Percentiles rank a stretch among this genome's conserved stretches.
Evolutionary conservation across 177 flowering plant species (phyloP).

Genomic region (Tripterygium wilfordii): DNA sequence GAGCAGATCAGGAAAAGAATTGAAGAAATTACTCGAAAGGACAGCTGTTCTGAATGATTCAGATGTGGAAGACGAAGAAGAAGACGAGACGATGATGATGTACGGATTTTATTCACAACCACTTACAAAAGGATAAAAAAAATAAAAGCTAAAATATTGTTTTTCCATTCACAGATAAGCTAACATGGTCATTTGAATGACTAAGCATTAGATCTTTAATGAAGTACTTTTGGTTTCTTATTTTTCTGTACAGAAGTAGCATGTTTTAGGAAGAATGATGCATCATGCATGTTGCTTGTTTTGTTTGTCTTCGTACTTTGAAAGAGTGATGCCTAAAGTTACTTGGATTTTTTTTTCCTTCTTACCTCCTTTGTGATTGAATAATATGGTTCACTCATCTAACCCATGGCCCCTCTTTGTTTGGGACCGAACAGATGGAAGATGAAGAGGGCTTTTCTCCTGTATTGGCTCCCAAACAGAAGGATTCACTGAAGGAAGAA

Average conservation of each 20-base stretch:
- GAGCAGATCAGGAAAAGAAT: constrained; percentile 93
- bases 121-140: too few relatives aligned
- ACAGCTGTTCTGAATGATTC: constrained; percentile 75
- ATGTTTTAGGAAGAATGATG: too few relatives aligned
- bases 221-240: too few relatives aligned
- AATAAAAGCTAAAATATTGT: too few relatives aligned
- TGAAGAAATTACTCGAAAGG: constrained; percentile 82
- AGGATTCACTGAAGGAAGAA: constrained; percentile 79
- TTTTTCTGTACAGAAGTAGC: too few relatives aligned
- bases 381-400: background rate
- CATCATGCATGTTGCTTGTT: background rate
- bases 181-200: too few relatives aligned
- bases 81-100: constrained; percentile 75
- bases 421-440: constrained; percentile 40
- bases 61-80: constrained; percentile 86
- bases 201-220: too few relatives aligned
- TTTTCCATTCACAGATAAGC: too few relatives aligned
- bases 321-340: background rate
- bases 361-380: too few relatives aligned
- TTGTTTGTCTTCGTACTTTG: too few relatives aligned
- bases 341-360: background rate
- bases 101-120: too few relatives aligned
- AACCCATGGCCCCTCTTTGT: background rate
- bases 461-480: constrained; percentile 66
- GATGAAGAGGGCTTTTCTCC: constrained; percentile 59